phyloP scores from a whole-genome alignment of 805 yeast genomes.

The Ogataea philodendri region DNA sequence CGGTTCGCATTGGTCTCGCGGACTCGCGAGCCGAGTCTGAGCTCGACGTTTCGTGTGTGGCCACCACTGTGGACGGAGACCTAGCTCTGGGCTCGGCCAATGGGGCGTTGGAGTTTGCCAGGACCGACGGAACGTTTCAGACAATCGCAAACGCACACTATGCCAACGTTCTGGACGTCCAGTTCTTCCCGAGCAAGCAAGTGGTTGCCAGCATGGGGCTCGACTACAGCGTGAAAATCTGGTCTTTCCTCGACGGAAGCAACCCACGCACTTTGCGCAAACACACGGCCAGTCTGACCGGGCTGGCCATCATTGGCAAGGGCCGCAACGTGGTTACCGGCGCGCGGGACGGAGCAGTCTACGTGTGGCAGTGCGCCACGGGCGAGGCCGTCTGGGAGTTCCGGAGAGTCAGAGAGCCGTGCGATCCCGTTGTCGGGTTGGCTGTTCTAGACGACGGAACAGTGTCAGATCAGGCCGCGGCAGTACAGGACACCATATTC shows the following conservation, averaged over 20 bases:
- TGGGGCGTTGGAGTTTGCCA: constrained; percentile 18
- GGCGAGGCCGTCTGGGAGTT: constrained; percentile 46
- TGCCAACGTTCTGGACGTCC: constrained; percentile 41
- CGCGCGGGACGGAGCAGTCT: constrained; percentile 52
- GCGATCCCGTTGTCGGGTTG: constrained; percentile 36
- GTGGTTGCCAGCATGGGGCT: constrained; percentile 57
- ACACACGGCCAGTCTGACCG: constrained; percentile 50
- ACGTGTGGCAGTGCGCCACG: constrained; percentile 69
- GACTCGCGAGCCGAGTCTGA: too few relatives aligned
- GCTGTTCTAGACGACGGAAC: constrained; percentile 17
- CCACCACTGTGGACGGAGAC: constrained; percentile 11
- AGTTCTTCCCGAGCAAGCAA: constrained; percentile 62
- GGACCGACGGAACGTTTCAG: neutral
- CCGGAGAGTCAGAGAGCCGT: constrained; percentile 33
- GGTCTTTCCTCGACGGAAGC: constrained; percentile 51
- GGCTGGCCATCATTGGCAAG: constrained; percentile 50
- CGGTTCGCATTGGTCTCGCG: too few relatives aligned
- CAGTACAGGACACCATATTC: constrained; percentile 31
- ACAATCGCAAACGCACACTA: constrained; percentile 46
- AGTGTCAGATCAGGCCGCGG: neutral
- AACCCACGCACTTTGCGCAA: constrained; percentile 50
- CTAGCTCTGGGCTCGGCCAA: constrained; percentile 19
- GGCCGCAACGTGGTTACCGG: constrained; percentile 67
- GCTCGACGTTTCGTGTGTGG: constrained; percentile 6
- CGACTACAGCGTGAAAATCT: constrained; percentile 59